These are phyloP conservation scores for Dactylonectria estremocensis DNA, from an alignment of 2,329 filamentous ascomycete genomes.

Conservation along the genomic window DNA sequence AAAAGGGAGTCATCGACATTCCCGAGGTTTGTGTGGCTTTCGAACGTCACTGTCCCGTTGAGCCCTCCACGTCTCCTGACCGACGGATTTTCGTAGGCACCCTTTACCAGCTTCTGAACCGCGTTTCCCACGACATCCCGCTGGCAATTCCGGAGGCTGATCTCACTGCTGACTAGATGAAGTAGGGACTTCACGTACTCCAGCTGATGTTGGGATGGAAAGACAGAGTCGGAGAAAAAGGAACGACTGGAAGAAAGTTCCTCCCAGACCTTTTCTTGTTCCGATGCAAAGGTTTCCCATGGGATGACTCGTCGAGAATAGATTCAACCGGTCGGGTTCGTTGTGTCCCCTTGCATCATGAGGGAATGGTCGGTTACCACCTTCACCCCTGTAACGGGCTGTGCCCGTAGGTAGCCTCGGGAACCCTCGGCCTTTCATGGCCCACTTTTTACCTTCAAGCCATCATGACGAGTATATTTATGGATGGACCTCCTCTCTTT, in stretches of 20 bases:
- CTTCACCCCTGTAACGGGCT: too few relatives aligned
- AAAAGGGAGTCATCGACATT: slow-evolving; percentile 41
- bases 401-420: too few relatives aligned
- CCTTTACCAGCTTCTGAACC: slow-evolving; percentile 52
- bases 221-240: slow-evolving; percentile 49
- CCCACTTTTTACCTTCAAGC: too few relatives aligned
- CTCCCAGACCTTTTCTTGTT: slow-evolving; percentile 53
- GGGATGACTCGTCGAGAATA: slow-evolving; percentile 55
- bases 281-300: slow-evolving; percentile 52
- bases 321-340: slow-evolving; percentile 51
- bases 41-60: slow-evolving; percentile 53
- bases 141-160: slow-evolving; percentile 53
- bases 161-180: slow-evolving; percentile 54
- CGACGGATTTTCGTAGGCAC: slow-evolving; percentile 44
- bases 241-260: slow-evolving; percentile 42
- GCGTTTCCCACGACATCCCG: slow-evolving; percentile 55
- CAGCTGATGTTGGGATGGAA: slow-evolving; percentile 53
- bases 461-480: too few relatives aligned
- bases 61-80: slow-evolving; percentile 52
- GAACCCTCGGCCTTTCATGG: too few relatives aligned
- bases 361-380: slow-evolving; percentile 50
- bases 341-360: slow-evolving; percentile 31
- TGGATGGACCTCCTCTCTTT: too few relatives aligned
- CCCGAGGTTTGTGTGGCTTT: slow-evolving; percentile 56
- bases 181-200: slow-evolving; percentile 52